Evolutionary conservation across 768 basidiomycete genomes (phyloP).

Genomic region (Auricularia sp.): DNA sequence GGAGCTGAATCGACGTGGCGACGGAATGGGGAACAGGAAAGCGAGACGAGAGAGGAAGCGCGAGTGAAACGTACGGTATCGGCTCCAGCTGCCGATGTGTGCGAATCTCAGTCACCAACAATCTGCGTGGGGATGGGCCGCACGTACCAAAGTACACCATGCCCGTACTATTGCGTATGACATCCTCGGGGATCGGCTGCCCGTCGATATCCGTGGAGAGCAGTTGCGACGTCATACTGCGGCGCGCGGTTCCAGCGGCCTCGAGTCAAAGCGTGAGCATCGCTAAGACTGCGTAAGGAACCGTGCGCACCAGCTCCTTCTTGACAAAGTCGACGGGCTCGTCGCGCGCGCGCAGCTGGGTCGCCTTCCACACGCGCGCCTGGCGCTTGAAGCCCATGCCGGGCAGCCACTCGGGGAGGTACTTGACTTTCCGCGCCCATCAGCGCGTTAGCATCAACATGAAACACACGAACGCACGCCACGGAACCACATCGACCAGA

Average conservation of each 20-base stretch:
- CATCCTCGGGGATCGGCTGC: background rate
- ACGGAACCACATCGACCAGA: too few relatives aligned
- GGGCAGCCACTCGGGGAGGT: constrained; percentile 29
- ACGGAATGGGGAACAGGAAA: too few relatives aligned
- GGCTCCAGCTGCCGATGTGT: too few relatives aligned
- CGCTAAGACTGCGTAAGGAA: too few relatives aligned
- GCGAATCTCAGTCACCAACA: too few relatives aligned
- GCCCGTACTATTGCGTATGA: background rate
- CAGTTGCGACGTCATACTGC: too few relatives aligned
- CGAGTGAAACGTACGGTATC: too few relatives aligned
- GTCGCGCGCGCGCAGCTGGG: constrained; percentile 6
- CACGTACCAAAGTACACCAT: background rate
- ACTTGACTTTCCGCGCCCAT: constrained; percentile 14
- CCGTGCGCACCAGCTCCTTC: background rate
- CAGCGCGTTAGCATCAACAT: too few relatives aligned
- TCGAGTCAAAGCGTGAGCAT: background rate
- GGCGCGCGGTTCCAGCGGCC: background rate
- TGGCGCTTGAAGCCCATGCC: constrained; percentile 24
- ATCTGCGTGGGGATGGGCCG: too few relatives aligned
- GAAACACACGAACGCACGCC: too few relatives aligned
- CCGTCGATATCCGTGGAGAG: background rate
- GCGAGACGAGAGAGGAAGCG: too few relatives aligned
- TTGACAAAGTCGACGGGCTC: constrained; percentile 48
- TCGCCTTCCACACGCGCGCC: constrained; percentile 16
- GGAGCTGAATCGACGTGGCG: too few relatives aligned